Base-by-base conservation (phyloP, 768 basidiomycete species). In the Tricholoma matsutake region DNA sequence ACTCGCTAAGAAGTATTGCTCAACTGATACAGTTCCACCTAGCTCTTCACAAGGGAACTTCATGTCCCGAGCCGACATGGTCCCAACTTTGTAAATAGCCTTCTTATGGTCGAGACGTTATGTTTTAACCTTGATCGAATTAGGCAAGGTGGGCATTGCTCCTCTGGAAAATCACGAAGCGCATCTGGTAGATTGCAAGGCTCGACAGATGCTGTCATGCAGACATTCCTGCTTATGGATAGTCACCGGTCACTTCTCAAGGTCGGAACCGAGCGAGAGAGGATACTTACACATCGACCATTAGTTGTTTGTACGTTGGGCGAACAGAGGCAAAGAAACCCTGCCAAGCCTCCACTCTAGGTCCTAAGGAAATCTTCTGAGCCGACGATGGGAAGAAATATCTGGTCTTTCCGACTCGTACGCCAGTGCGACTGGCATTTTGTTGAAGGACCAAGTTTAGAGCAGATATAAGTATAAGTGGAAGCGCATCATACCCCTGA, bases 1-100 rank as follows among this genome's bases (percentile, higher is more conserved):
- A 92, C 91, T 88, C 64, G 65, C 75, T 41, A 73, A 66, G 71
- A 91, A 92, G 65, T 85, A 92, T 1, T 84, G 67, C 62, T 86
- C 83, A 3, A 92, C 86, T 0, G 84, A 81, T 10, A 89, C 75
- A 32, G 60, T 72, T 2, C 82, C 82, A 0, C 83, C 84, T 37
- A 79, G 67, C 65, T 87, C 83, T 9, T 78, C 76, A 58, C 81
- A 84, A 4, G 75, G 63, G 63, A 89, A 89, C 9, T 59, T 69
- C 0, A 77, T 77, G 20, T 75, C 68, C 13, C 71, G 71, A 0
- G 86, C 78, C 1, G 77, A 72, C 13, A 67, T 74, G 4, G 66
- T 59, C 16, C 69, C 69, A 37, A 83, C 75, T 28, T 64, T 70
- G 58, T 73, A 76, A 25, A 86, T 65, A 3, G 82, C 73, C 65